These are phyloP conservation scores for Santalum album DNA, from an alignment of 164 flowering plant species.

Conservation along the genomic window DNA sequence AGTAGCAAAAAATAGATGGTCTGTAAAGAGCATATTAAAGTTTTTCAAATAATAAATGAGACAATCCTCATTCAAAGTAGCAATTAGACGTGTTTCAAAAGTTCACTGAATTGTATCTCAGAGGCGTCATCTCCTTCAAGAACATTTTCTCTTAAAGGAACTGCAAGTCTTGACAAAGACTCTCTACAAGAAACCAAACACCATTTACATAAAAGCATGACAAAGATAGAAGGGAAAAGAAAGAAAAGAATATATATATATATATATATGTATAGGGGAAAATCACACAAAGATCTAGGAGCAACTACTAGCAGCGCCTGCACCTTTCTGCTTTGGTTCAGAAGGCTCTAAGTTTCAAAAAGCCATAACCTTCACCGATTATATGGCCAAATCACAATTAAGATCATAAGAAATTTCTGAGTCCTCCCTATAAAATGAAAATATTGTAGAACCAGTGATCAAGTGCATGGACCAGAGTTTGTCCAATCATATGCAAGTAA, in stretches of 20 bases:
- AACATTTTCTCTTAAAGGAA: conserved; percentile 32
- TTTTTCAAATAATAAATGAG: too few relatives aligned
- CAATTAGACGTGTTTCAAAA: conserved; percentile 46
- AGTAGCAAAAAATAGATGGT: too few relatives aligned
- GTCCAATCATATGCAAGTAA: too few relatives aligned
- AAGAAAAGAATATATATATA: not conserved
- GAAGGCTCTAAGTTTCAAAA: conserved; percentile 37
- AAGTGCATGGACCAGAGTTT: too few relatives aligned
- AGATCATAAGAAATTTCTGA: conserved; percentile 37
- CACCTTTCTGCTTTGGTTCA: conserved; percentile 45
- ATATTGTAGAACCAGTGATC: not conserved
- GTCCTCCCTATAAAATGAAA: not conserved
- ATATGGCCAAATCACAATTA: conserved; percentile 45
- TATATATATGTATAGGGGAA: not conserved
- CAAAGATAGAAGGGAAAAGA: not conserved
- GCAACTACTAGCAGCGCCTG: conserved; percentile 28
- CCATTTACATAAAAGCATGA: not conserved
- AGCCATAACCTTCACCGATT: conserved; percentile 41
- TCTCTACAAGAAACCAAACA: conserved; percentile 18
- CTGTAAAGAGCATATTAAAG: too few relatives aligned
- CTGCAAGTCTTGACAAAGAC: conserved; percentile 32
- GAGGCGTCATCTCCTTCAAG: conserved; percentile 28
- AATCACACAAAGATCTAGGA: too few relatives aligned
- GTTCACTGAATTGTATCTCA: conserved; percentile 39
- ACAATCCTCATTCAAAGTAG: too few relatives aligned